Base-by-base conservation (phyloP, 2,329 filamentous ascomycete species). In the Claviceps sp. region DNA sequence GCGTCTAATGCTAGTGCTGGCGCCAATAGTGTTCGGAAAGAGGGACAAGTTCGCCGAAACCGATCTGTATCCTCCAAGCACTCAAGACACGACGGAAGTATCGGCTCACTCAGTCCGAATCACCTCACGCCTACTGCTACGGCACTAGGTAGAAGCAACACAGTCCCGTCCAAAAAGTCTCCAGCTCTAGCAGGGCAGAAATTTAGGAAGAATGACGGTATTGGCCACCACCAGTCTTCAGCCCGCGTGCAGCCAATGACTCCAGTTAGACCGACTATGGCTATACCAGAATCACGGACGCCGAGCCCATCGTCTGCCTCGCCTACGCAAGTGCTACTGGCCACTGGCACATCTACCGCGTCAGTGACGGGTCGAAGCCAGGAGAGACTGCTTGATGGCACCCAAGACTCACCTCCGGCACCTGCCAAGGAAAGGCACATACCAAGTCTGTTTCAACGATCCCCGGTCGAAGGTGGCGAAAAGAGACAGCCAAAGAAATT, bases 31-130 rank as follows among this genome's bases (percentile, higher is more conserved):
- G 79, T 95, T 42, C 82, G 88, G 44, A 87, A 85, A 61, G 86
- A 85, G 59, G 89, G 84, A 52, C 82, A 81, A 58, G 71, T 96
- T 29, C 80, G 91, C 56, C 80, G 93, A 56, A 96, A 96, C 62
- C 86, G 91, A 49, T 97, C 93, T 3, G 87, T 89, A 0, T 95
- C 90, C 4, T 97, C 93, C n/a, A 82, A 83, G 58, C 82, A 88
- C 58, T 95, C 90, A 5, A 80, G 84, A 53, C 76, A 83, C 54
- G 90, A 89, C 54, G 84, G 79, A 52, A 76, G 79, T 26, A 80
- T 83, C 7, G 88, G 82, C 50, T 87, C 88, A 0, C 79, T 75
- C 50, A 85, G 79, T 55, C 82, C 81, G 13, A 73, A 73, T 4
- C 66, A 76, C 51, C 69, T 70, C 3, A 66, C 74, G 26, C 76